These are phyloP conservation scores for Schizophyllum commune DNA, from an alignment of 1,284 basidiomycete species.

Conservation along the genomic window DNA sequence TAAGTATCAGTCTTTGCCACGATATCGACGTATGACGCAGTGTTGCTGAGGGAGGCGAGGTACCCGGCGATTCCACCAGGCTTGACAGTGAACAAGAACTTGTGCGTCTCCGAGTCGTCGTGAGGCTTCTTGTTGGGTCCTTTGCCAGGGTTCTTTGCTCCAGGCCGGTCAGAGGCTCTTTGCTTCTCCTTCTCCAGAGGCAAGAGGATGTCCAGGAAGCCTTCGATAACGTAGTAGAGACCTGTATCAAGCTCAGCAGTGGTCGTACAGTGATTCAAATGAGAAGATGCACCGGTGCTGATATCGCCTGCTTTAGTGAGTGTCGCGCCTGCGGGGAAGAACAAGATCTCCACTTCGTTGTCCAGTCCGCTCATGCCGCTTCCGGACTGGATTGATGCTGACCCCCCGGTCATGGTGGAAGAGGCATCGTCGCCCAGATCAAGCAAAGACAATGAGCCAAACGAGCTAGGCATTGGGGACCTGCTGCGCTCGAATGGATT, in stretches of 20 bases:
- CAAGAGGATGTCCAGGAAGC: slow-evolving; percentile 88
- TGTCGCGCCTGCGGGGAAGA: slow-evolving; percentile 82
- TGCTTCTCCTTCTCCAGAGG: slow-evolving; percentile 36
- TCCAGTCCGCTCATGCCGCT: slow-evolving; percentile 74
- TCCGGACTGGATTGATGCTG: slow-evolving; percentile 44
- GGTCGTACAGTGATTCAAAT: neutral
- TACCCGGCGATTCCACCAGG: slow-evolving; percentile 99
- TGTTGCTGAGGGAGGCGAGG: slow-evolving; percentile 88
- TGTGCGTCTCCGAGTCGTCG: slow-evolving; percentile 25
- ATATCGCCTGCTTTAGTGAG: slow-evolving; percentile 88
- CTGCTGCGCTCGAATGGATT: slow-evolving; percentile 44
- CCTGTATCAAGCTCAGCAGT: slow-evolving; percentile 35
- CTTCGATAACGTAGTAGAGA: slow-evolving; percentile 97
- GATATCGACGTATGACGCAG: slow-evolving; percentile 94
- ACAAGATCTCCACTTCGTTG: slow-evolving; percentile 94
- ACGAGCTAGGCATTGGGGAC: slow-evolving; percentile 55
- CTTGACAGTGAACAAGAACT: slow-evolving; percentile 88
- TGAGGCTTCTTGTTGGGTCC: slow-evolving; percentile 10
- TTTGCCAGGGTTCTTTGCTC: slow-evolving; percentile 2
- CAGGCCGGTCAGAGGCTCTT: neutral
- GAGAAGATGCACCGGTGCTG: slow-evolving; percentile 55
- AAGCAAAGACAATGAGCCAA: slow-evolving; percentile 79
- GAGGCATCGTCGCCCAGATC: slow-evolving; percentile 67
- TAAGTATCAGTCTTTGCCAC: slow-evolving; percentile 96
- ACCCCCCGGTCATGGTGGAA: slow-evolving; percentile 50